Evolutionary conservation across 345 rosid genomes (phyloP).

Genomic region (Mercurialis annua): DNA sequence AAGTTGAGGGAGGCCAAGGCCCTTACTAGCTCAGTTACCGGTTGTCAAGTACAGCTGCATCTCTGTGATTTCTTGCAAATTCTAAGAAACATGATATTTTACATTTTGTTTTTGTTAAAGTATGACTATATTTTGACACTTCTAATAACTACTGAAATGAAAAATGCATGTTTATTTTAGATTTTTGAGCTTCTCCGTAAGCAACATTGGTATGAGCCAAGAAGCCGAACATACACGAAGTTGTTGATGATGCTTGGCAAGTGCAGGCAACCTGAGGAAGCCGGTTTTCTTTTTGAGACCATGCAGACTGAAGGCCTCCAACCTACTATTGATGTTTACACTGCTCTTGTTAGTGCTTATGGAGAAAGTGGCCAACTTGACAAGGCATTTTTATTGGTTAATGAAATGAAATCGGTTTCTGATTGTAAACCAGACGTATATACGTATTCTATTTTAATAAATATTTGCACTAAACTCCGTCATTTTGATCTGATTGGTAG

Average conservation of each 20-base stretch:
- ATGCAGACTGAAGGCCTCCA: conserved; percentile 63
- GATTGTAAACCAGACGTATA: conserved; percentile 77
- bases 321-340: conserved; percentile 75
- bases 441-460: conserved; percentile 60
- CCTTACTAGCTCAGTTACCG: neutral
- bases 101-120: neutral
- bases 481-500: conserved; percentile 50
- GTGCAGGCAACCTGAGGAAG: conserved; percentile 66
- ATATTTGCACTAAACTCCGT: conserved; percentile 46
- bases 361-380: conserved; percentile 54
- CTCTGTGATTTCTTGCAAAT: no score
- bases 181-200: conserved; percentile 70
- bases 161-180: conserved; percentile 27
- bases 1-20: no score
- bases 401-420: conserved; percentile 61
- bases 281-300: conserved; percentile 59
- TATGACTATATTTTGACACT: neutral
- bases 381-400: conserved; percentile 51
- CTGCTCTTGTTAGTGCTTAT: conserved; percentile 68
- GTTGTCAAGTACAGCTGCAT: neutral
- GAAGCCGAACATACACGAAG: conserved; percentile 62
- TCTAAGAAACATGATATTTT: neutral
- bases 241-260: conserved; percentile 72
- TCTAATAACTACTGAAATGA: conserved; percentile 1
- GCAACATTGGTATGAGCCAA: conserved; percentile 78